These are phyloP conservation scores for Fonsecaea monophora DNA, from an alignment of 2,329 filamentous ascomycete genomes.

Conservation along the genomic window DNA sequence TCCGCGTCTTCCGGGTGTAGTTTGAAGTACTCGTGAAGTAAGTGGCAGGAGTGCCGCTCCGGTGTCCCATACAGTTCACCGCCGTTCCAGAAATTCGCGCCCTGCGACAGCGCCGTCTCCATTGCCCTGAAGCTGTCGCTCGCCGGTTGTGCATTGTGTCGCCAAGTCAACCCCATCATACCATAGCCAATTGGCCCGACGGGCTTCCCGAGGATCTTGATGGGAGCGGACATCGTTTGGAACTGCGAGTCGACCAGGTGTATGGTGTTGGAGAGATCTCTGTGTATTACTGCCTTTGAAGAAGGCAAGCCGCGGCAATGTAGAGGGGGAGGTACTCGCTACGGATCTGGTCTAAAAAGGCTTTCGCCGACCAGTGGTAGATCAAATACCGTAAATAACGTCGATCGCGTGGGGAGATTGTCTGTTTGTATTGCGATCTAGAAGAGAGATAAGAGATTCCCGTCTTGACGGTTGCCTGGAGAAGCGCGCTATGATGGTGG, in stretches of 20 bases:
- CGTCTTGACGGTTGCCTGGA: not conserved
- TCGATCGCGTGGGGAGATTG: not conserved
- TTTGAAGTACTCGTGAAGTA: constrained; percentile 68
- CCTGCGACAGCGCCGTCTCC: constrained; percentile 58
- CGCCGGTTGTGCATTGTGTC: constrained; percentile 41
- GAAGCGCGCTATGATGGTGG: not conserved
- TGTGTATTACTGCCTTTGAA: not conserved
- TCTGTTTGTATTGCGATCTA: not conserved
- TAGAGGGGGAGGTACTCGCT: not conserved
- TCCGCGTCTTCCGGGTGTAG: constrained; percentile 69
- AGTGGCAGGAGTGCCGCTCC: constrained; percentile 64
- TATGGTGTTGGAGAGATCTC: not conserved
- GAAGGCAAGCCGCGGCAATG: not conserved
- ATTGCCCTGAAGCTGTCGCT: constrained; percentile 59
- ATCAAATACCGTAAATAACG: not conserved
- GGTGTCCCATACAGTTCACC: constrained; percentile 69
- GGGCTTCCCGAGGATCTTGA: constrained; percentile 50
- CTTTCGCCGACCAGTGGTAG: not conserved
- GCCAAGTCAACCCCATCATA: constrained; percentile 49
- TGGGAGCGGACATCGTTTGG: constrained; percentile 19
- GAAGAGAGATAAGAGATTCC: not conserved
- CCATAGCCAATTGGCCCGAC: constrained; percentile 62
- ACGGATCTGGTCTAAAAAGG: not conserved
- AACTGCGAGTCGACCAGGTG: not conserved
- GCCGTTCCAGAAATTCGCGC: constrained; percentile 65